These are phyloP conservation scores for Thermomyces lanuginosus DNA, from an alignment of 2,329 filamentous ascomycete genomes.

Conservation along the genomic window DNA sequence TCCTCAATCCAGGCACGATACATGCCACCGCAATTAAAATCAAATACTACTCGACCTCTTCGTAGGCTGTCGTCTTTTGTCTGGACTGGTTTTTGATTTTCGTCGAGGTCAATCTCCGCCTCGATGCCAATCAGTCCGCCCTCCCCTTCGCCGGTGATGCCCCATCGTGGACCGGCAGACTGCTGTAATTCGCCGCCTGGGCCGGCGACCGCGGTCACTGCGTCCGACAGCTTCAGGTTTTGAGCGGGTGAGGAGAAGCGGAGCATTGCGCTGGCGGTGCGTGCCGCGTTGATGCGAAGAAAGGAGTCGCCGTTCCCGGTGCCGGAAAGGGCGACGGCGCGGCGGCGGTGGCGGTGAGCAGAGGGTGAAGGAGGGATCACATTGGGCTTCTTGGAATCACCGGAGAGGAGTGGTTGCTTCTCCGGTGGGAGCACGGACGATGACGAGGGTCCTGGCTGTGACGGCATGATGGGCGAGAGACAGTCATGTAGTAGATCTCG, in stretches of 20 bases:
- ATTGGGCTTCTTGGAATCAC: no score
- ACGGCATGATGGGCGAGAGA: no score
- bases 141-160: slow-evolving; percentile 57
- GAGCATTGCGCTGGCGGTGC: slow-evolving; percentile 57
- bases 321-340: slow-evolving; percentile 48
- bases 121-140: slow-evolving; percentile 67
- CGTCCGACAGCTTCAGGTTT: slow-evolving; percentile 34
- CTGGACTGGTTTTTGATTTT: slow-evolving; percentile 22
- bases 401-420: slow-evolving; percentile 1
- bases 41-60: slow-evolving; percentile 45
- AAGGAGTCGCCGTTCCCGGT: slow-evolving; percentile 87
- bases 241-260: slow-evolving; percentile 42
- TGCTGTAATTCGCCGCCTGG: slow-evolving; percentile 55
- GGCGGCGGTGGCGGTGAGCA: slow-evolving; percentile 9
- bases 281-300: slow-evolving; percentile 51
- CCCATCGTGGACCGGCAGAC: slow-evolving; percentile 60
- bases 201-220: slow-evolving; percentile 51
- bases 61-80: no score
- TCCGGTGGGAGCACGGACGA: no score
- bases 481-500: no score
- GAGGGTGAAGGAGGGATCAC: background rate
- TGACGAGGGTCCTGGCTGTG: no score
- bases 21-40: slow-evolving; percentile 80
- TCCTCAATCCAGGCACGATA: slow-evolving; percentile 55
- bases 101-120: slow-evolving; percentile 38